A percentile compares a stretch with the other conserved stretches of the same genome.
Evolutionary conservation across 2,329 filamentous ascomycete genomes (phyloP).

Genomic region (Biscogniauxia mediterranea): DNA sequence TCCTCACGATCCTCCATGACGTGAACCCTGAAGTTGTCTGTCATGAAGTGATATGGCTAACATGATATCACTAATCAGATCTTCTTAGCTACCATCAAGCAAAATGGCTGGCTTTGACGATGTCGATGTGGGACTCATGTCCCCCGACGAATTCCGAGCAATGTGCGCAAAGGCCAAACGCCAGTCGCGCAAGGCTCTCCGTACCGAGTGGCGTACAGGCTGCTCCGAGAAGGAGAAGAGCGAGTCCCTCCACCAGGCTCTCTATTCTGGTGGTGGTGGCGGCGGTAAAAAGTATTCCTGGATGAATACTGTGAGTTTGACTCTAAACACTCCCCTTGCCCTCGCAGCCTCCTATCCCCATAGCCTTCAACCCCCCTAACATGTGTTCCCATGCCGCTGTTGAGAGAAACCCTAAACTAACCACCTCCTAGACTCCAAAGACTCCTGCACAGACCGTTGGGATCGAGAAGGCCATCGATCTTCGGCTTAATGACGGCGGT

Average conservation of each 20-base stretch:
- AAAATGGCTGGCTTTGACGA: too few species aligned
- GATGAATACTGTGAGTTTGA: slow-evolving; percentile 5
- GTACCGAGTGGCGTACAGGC: slow-evolving; percentile 9
- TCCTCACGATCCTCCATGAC: too few species aligned
- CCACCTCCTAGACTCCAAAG: background rate
- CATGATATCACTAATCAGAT: too few species aligned
- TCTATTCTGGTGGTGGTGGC: slow-evolving; percentile 7
- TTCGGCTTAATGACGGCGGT: slow-evolving; percentile 4
- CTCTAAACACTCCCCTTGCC: too few species aligned
- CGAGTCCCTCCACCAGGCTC: slow-evolving; percentile 9
- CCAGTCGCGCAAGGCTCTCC: slow-evolving; percentile 13
- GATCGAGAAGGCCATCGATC: slow-evolving; percentile 3
- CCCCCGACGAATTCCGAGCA: background rate
- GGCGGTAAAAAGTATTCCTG: slow-evolving; percentile 19
- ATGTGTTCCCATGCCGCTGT: background rate
- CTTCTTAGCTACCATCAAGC: too few species aligned
- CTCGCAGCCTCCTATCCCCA: background rate
- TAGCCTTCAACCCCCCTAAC: background rate
- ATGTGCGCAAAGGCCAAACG: slow-evolving; percentile 30
- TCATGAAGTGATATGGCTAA: too few species aligned
- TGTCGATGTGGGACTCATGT: background rate
- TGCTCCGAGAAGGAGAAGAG: slow-evolving; percentile 11
- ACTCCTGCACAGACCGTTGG: slow-evolving; percentile 10
- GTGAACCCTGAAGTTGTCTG: too few species aligned
- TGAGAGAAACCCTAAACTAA: background rate